These are phyloP conservation scores for Floccularia luteovirens DNA, from an alignment of 768 basidiomycete genomes.

Conservation along the genomic window DNA sequence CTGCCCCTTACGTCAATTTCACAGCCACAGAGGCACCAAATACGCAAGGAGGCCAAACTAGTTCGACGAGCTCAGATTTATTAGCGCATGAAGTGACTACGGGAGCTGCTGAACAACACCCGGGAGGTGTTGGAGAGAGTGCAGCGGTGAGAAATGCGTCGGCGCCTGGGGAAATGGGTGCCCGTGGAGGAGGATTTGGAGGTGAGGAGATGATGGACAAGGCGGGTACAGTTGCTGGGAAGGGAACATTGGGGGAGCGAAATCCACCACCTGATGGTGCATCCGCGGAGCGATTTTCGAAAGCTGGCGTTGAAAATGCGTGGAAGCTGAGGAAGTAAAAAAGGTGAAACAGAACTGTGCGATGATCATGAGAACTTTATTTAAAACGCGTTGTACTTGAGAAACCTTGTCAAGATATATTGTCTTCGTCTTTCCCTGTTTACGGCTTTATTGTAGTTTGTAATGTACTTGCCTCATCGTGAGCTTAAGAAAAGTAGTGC, in stretches of 20 bases:
- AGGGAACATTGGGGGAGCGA: constrained; percentile 30
- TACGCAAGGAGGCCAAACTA: constrained; percentile 22
- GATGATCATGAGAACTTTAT: too few relatives aligned
- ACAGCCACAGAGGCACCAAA: constrained; percentile 30
- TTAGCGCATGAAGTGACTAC: constrained; percentile 38
- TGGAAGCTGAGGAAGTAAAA: constrained; percentile 45
- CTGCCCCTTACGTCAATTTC: constrained; percentile 36
- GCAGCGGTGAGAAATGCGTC: constrained; percentile 31
- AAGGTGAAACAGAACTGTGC: too few relatives aligned
- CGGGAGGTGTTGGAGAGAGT: constrained; percentile 39
- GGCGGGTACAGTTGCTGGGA: constrained; percentile 25
- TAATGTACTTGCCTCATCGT: too few relatives aligned
- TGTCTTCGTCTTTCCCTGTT: too few relatives aligned
- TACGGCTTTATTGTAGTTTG: too few relatives aligned
- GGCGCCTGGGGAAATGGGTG: constrained; percentile 39
- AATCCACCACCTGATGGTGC: constrained; percentile 40
- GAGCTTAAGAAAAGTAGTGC: too few relatives aligned
- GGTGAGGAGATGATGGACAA: constrained; percentile 36
- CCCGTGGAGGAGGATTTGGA: constrained; percentile 30
- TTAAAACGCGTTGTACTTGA: too few relatives aligned
- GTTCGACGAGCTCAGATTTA: constrained; percentile 32
- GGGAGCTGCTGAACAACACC: constrained; percentile 28
- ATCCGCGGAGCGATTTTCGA: constrained; percentile 36
- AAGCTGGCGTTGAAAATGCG: constrained; percentile 34
- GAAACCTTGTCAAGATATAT: too few relatives aligned